Conservation (phyloP, 768 basidiomycete species). For the Russula dissimulans region DNA sequence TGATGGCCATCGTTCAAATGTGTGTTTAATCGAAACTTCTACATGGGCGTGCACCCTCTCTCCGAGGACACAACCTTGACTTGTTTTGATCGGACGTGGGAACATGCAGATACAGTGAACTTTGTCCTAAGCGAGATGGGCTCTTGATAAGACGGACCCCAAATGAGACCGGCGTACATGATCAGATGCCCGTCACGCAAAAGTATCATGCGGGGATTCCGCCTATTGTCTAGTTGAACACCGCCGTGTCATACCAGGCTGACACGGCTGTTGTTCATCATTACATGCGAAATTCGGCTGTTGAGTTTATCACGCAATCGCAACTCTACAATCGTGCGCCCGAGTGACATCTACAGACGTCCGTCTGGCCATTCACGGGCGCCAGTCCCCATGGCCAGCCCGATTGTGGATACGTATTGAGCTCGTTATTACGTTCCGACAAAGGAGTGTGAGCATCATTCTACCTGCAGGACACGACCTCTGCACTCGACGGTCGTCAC, state of each 20-base stretch:
- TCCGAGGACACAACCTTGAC: background rate
- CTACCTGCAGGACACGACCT: background rate
- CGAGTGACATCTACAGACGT: background rate
- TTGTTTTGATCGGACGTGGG: conserved; percentile 1
- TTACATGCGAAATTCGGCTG: background rate
- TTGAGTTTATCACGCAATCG: background rate
- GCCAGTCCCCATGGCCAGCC: background rate
- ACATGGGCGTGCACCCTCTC: background rate
- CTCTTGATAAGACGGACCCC: background rate
- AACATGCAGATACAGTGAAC: background rate
- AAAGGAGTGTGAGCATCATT: background rate
- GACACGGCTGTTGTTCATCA: no score
- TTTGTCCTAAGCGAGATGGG: conserved; percentile 7
- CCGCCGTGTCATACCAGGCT: background rate
- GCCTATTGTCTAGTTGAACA: background rate
- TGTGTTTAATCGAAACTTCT: background rate
- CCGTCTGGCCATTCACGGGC: no score
- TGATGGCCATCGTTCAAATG: background rate
- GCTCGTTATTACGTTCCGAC: background rate
- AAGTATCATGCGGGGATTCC: background rate
- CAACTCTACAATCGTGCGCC: background rate
- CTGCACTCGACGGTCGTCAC: background rate
- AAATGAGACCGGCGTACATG: background rate
- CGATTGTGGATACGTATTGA: background rate
- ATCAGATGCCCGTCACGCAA: background rate